These are phyloP conservation scores for Globisporangium carolinianum DNA, from an alignment of 352 stramenopile species.

Conservation along the genomic window DNA sequence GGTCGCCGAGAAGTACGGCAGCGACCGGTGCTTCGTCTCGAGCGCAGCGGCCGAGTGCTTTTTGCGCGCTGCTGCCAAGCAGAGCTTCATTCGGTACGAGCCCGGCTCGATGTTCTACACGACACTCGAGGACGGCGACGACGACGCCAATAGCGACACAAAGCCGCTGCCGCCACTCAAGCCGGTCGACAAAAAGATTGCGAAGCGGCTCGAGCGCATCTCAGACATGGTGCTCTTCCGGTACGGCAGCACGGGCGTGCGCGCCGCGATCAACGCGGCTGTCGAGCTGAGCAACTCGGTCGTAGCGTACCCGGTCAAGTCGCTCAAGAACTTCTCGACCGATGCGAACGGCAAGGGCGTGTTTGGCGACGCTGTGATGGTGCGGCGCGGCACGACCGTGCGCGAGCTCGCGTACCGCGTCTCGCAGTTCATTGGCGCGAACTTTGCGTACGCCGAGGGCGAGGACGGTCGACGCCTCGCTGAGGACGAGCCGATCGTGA, in stretches of 20 bases:
- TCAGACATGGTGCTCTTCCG: slow-evolving; percentile 89
- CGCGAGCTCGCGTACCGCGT: slow-evolving; percentile 67
- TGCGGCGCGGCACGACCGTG: slow-evolving; percentile 65
- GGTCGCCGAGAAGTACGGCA: slow-evolving; percentile 85
- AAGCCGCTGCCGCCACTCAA: slow-evolving; percentile 39
- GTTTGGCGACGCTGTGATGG: slow-evolving; percentile 73
- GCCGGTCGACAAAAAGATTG: slow-evolving; percentile 70
- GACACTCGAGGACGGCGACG: slow-evolving; percentile 56
- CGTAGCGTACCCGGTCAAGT: slow-evolving; percentile 83
- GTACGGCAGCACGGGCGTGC: slow-evolving; percentile 81
- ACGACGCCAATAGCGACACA: slow-evolving; percentile 38
- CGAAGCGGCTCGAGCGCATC: slow-evolving; percentile 77
- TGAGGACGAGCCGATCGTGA: slow-evolving; percentile 65
- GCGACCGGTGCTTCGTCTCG: slow-evolving; percentile 80
- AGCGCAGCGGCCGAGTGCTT: slow-evolving; percentile 84
- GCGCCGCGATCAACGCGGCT: slow-evolving; percentile 79
- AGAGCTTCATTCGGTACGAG: slow-evolving; percentile 81
- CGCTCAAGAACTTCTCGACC: slow-evolving; percentile 79
- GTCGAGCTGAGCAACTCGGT: slow-evolving; percentile 79
- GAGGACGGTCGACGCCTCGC: slow-evolving; percentile 67
- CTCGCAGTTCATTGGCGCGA: slow-evolving; percentile 60
- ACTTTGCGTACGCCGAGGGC: slow-evolving; percentile 78
- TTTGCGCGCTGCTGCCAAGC: slow-evolving; percentile 61
- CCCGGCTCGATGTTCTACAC: slow-evolving; percentile 83
- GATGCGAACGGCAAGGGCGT: slow-evolving; percentile 60